phyloP scores from a whole-genome alignment of 768 basidiomycete species.

The Tylopilus sp. region DNA sequence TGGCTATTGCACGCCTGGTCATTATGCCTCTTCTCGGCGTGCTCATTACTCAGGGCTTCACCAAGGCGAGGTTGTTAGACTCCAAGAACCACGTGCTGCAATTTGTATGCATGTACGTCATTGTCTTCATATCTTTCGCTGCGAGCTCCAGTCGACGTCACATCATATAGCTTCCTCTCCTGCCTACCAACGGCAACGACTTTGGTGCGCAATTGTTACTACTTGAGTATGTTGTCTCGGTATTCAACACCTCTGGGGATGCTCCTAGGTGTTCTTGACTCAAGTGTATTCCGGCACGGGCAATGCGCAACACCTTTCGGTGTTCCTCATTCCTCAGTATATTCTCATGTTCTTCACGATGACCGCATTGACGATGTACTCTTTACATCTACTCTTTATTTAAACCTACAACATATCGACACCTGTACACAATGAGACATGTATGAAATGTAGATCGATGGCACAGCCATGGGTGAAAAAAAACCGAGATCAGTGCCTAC shows the following conservation, averaged over 20 bases:
- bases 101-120: constrained; percentile 65
- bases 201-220: constrained; percentile 36
- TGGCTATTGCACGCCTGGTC: constrained; percentile 55
- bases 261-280: constrained; percentile 52
- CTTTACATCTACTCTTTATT: constrained; percentile 35
- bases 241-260: not conserved
- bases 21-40: constrained; percentile 62
- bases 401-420: too few relatives aligned
- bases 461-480: too few relatives aligned
- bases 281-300: constrained; percentile 68
- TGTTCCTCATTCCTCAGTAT: constrained; percentile 62
- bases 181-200: constrained; percentile 60
- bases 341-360: constrained; percentile 38
- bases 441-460: too few relatives aligned
- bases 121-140: not conserved
- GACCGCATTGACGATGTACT: constrained; percentile 36
- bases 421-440: too few relatives aligned
- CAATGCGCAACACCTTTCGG: constrained; percentile 54
- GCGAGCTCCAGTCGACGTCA: not conserved
- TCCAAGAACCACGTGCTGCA: constrained; percentile 54
- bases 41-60: constrained; percentile 50
- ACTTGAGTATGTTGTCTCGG: not conserved
- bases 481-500: too few relatives aligned
- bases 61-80: constrained; percentile 43
- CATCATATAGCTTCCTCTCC: constrained; percentile 46